Base-by-base conservation (phyloP, 768 basidiomycete genomes). In the Dendrothele bispora region DNA sequence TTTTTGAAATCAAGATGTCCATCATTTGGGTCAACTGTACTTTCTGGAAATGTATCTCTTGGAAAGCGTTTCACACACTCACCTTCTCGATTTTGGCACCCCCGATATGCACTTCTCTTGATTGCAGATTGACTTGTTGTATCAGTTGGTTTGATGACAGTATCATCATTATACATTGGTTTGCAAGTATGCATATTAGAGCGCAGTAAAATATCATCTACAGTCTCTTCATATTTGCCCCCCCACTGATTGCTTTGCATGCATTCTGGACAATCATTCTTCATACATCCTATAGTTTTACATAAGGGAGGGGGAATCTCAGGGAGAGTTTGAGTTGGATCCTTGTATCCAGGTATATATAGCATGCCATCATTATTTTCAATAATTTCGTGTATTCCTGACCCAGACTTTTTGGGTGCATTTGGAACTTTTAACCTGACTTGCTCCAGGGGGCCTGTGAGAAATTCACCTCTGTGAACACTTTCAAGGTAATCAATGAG, bases 11-110 rank as follows among this genome's bases (percentile, higher is more conserved):
- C 2, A 20, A 68, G 11, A n/a, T 44, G 46, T 2, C 50, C 54
- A 15, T 4, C 26, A 18, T 46, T 29, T 7, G n/a, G 8, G 37
- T 67, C 66, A 2, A 66, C 51, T 4, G 18, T 7, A 3, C 61
- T 59, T 1, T 42, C 17, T n/a, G 17, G 4, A 22, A 29, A 25
- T 1, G 43, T 29, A 10, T 51, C 50, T 17, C 62, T 36, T 1
- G 63, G 65, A 48, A 64, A 66, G 1, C 63, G 40, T 2, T 53
- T 45, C 43, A 57, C 55, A 39, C 64, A 66, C 7, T 43, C 40
- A 7, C 48, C 22, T 1, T 30, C 37, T 22, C 54, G 49, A 7
- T 49, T 48, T 4, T 29, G 24, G 12, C 52, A 53, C 2, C 57
- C 42, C 14, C 46, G 24, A 10, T 32, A n/a, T 27, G 48, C 5